Base-by-base conservation (phyloP, 768 basidiomycete genomes). In the Lenzites betulinus region DNA sequence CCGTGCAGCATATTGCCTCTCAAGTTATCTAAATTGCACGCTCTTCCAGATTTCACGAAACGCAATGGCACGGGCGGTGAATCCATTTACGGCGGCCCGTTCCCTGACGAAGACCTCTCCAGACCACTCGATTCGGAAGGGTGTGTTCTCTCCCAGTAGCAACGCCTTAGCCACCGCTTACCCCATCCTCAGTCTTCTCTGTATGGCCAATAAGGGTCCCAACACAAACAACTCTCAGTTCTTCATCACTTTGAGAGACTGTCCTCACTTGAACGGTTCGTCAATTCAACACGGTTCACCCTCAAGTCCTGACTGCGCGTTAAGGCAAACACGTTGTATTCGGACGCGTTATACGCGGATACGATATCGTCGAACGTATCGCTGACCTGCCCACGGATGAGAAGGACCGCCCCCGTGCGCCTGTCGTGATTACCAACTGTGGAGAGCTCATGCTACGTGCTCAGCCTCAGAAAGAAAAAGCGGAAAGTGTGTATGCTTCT, bases 201-300 rank as follows among this genome's bases (percentile, higher is more conserved):
- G 91, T 67, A 96, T 95, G 94, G 93, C 93, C 11, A 96, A 96
- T 72, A 83, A 83, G 64, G 90, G 90, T 2, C 86, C 89, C 0
- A 78, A 90, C 73, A 95, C 93, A 36, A 95, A 95, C 64, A 86
- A 88, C 38, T 90, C 88, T 1, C 93, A 95, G 64, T 95, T 89
- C 70, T 95, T 95, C 70, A 78, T 95, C 62, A 93, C 93, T 22
- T 79, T 95, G 12, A 79, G 82, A n/a, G 80, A 83, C 16, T 86
- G 89, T 61, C 83, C 87, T 3, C 90, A 93, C 70, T 72, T 93
- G 46, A 81, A 89, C 69, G 92, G 92, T 78, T 74, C 74, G 75
- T 66, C 18, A 26, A 26, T 44, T 18, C 9, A 48, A 47, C 41
- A 0, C 51, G 43, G 52, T 1, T 0, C 38, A 47, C 22, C 5